Percentiles rank a stretch among this genome's conserved stretches.
These are phyloP conservation scores for Globisporangium radiosum DNA, from an alignment of 352 stramenopile species.

Conservation along the genomic window DNA sequence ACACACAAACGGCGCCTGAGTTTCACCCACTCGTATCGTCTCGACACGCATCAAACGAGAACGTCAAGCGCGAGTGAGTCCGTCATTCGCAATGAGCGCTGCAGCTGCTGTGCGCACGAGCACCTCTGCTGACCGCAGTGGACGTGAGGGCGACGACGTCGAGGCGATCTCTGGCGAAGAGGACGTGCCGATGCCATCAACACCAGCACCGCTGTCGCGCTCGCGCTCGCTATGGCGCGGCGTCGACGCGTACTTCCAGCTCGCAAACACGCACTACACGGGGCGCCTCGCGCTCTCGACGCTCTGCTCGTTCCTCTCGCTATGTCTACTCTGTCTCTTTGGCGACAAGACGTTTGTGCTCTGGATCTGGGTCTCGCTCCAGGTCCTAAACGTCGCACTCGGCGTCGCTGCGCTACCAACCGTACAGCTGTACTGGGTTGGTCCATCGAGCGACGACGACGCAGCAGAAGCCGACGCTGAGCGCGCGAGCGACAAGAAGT, in stretches of 20 bases:
- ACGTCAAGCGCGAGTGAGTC: too few species aligned
- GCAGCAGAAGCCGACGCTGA: slow-evolving; percentile 1
- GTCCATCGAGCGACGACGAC: slow-evolving; percentile 2
- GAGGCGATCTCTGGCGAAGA: too few species aligned
- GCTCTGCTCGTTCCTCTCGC: slow-evolving; percentile 32
- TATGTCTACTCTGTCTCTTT: slow-evolving; percentile 34
- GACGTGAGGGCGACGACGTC: too few species aligned
- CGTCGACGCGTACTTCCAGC: slow-evolving; percentile 42
- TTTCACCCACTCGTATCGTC: too few species aligned
- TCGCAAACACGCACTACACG: slow-evolving; percentile 70
- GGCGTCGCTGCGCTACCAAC: slow-evolving; percentile 43
- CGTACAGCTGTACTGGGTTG: slow-evolving; percentile 31
- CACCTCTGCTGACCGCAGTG: too few species aligned
- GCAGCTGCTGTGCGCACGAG: too few species aligned
- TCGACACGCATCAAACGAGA: too few species aligned
- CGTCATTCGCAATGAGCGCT: too few species aligned
- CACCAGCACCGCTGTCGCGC: slow-evolving; percentile 2
- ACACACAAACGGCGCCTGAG: too few species aligned
- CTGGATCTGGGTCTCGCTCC: slow-evolving; percentile 41
- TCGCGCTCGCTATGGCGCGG: slow-evolving; percentile 19
- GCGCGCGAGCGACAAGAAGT: slow-evolving; percentile 1
- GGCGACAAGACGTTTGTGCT: slow-evolving; percentile 25
- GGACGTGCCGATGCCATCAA: too few species aligned
- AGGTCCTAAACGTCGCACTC: slow-evolving; percentile 51
- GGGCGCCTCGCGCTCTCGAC: slow-evolving; percentile 45